These are phyloP conservation scores for Leccinum fallax DNA, from an alignment of 1,284 basidiomycete genomes.

Conservation along the genomic window DNA sequence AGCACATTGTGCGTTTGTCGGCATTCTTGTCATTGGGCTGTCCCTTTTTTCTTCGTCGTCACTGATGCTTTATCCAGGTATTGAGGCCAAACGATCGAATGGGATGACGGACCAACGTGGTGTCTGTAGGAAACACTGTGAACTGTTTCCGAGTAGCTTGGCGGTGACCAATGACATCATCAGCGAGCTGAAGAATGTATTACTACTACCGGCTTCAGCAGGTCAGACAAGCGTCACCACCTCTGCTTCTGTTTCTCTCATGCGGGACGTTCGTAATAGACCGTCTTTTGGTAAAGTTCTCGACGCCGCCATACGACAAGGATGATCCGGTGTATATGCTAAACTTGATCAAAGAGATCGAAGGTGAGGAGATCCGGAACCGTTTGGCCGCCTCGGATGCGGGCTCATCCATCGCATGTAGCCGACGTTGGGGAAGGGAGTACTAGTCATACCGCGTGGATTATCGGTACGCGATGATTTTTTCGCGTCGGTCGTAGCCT, in stretches of 20 bases:
- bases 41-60: neutral
- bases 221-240: conserved; percentile 10
- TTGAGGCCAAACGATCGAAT: conserved; percentile 10
- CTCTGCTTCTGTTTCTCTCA: neutral
- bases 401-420: neutral
- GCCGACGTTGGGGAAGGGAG: conserved; percentile 12
- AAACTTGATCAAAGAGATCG: conserved; percentile 32
- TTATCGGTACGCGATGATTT: conserved; percentile 25
- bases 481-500: neutral
- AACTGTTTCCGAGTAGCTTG: conserved; percentile 32
- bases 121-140: conserved; percentile 31
- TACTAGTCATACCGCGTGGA: conserved; percentile 23
- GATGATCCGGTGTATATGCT: conserved; percentile 29
- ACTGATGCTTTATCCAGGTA: conserved; percentile 20
- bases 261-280: conserved; percentile 17
- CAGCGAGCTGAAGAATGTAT: conserved; percentile 23
- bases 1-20: conserved; percentile 31
- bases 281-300: conserved; percentile 34
- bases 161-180: conserved; percentile 22
- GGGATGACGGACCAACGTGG: neutral
- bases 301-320: conserved; percentile 33
- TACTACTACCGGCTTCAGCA: conserved; percentile 32
- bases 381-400: neutral
- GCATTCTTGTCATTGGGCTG: neutral
- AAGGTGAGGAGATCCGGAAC: conserved; percentile 14